These are phyloP conservation scores for Yarrowia porcina DNA, from an alignment of 805 yeast species.

Conservation along the genomic window DNA sequence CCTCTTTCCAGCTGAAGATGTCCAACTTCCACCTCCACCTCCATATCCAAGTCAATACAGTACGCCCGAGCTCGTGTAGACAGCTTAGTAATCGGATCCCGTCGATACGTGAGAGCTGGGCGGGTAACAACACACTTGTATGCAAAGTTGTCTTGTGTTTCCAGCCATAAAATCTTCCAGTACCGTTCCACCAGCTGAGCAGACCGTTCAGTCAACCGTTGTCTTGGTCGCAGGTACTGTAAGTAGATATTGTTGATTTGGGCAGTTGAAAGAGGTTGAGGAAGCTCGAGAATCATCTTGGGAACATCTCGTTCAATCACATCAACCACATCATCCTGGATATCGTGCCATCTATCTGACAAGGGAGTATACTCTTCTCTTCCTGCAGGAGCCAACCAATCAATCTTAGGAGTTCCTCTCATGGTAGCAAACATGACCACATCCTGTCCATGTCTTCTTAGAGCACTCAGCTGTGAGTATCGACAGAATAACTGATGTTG, in stretches of 20 bases:
- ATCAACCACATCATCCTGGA: background rate
- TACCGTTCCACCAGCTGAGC: constrained; percentile 3
- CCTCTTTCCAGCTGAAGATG: constrained; percentile 42
- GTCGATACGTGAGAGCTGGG: constrained; percentile 1
- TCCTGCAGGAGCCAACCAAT: background rate
- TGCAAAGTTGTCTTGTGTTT: constrained; percentile 3
- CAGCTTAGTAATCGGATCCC: background rate
- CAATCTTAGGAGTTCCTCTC: constrained; percentile 5
- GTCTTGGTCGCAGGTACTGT: constrained; percentile 6
- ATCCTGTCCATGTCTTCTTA: background rate
- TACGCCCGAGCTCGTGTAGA: constrained; percentile 42
- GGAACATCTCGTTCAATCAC: background rate
- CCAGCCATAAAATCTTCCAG: constrained; percentile 20
- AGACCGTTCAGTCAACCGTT: background rate
- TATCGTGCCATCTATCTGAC: background rate
- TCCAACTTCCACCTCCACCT: constrained; percentile 44
- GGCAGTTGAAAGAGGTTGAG: background rate
- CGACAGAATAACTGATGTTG: constrained; percentile 10
- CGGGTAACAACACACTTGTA: constrained; percentile 22
- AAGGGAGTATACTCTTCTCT: background rate
- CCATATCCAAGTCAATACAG: constrained; percentile 48
- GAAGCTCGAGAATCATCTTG: constrained; percentile 1
- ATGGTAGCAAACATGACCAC: constrained; percentile 11
- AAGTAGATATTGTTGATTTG: background rate
- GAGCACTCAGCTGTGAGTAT: background rate